phyloP scores from a whole-genome alignment of 805 yeast species.

The Kluyveromyces aestuarii region DNA sequence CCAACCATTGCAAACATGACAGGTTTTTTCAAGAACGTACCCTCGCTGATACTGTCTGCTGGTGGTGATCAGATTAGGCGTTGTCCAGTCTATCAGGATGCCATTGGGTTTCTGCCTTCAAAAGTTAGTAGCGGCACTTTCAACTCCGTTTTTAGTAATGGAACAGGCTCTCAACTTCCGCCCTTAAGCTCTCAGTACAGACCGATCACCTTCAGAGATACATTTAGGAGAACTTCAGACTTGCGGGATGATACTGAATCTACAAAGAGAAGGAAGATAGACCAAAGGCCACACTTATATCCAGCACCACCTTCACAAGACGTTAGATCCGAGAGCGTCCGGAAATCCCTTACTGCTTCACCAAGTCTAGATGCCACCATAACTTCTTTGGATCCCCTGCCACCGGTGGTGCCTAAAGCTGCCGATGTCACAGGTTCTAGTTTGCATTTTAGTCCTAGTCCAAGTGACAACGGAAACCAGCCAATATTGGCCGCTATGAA shows the following conservation, averaged over 20 bases:
- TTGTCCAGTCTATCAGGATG: slow-evolving; percentile 32
- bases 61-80: slow-evolving; percentile 26
- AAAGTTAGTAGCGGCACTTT: slow-evolving; percentile 5
- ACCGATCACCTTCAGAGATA: slow-evolving; percentile 20
- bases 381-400: background rate
- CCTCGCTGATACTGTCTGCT: slow-evolving; percentile 25
- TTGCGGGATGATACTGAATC: slow-evolving; percentile 10
- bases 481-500: background rate
- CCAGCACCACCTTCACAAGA: background rate
- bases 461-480: background rate
- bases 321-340: background rate
- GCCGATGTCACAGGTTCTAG: background rate
- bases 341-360: background rate
- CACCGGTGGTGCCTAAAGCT: background rate
- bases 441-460: background rate
- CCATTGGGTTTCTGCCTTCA: slow-evolving; percentile 24
- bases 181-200: slow-evolving; percentile 23
- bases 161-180: slow-evolving; percentile 21
- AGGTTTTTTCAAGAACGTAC: slow-evolving; percentile 25
- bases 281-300: background rate
- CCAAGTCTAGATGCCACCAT: background rate
- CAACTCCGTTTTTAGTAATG: slow-evolving; percentile 2
- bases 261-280: slow-evolving; percentile 18
- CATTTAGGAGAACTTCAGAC: slow-evolving; percentile 13
- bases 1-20: slow-evolving; percentile 22